These are phyloP conservation scores for Hansenula sp. DNA, from an alignment of 1,139 yeast genomes.

Conservation along the genomic window DNA sequence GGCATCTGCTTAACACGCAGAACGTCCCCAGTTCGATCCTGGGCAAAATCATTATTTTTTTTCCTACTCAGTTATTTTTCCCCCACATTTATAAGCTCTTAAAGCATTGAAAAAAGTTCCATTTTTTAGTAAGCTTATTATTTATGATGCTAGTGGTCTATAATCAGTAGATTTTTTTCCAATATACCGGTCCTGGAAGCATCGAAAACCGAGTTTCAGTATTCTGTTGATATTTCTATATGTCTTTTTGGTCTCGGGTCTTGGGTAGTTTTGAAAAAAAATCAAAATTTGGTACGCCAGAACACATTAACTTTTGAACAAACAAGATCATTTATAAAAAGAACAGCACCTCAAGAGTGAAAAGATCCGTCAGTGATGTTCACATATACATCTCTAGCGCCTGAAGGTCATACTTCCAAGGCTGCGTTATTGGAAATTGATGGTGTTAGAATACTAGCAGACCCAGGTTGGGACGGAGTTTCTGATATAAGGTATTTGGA, in stretches of 20 bases:
- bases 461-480: slow-evolving; percentile 70
- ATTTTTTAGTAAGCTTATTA: no score
- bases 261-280: not conserved
- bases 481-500: slow-evolving; percentile 41
- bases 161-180: no score
- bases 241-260: no score
- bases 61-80: slow-evolving; percentile 2
- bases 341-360: not conserved
- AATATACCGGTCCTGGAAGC: no score
- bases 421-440: slow-evolving; percentile 35
- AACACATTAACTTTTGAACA: no score
- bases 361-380: slow-evolving; percentile 11
- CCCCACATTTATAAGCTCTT: no score
- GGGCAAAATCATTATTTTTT: slow-evolving; percentile 77
- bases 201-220: no score
- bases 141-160: no score
- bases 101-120: no score
- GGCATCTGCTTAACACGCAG: slow-evolving; percentile 99
- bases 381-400: slow-evolving; percentile 17
- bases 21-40: slow-evolving; percentile 99
- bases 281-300: not conserved
- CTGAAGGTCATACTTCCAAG: slow-evolving; percentile 20
- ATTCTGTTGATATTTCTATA: no score
- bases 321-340: not conserved
- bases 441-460: slow-evolving; percentile 53